Base-by-base conservation (phyloP, 805 yeast genomes). In the Ogataea polymorpha region DNA sequence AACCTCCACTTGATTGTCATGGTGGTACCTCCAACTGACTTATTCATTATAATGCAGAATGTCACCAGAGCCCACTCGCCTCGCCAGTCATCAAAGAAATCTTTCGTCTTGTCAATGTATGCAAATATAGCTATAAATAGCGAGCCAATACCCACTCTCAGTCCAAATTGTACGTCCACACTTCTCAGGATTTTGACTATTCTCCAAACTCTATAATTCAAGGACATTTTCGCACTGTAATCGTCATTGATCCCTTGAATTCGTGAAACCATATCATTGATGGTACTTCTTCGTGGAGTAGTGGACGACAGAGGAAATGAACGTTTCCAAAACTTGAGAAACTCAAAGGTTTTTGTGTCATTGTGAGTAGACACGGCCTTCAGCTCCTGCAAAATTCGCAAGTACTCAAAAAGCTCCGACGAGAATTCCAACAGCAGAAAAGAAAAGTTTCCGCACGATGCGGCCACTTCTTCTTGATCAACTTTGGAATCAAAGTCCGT, bases 31-130 rank as follows among this genome's bases (percentile, higher is more conserved):
- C 96, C 96, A 5, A 86, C 65, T 1, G 90, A 82, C 53, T 85
- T 85, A 51, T 82, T 84, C 91, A 86, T 86, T 67, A 86, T 84
- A 41, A 86, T 82, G 51, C 86, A 80, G 51, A 79, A 86, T 0
- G 89, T 80, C n/a, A 84, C 85, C 27, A 86, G 62, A 0, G 88
- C 80, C 96, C 96, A 86, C 58, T 86, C 96, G 12, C 84, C 82
- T 48, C 90, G 65, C 88, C 87, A 85, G 30, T 68, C 71, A 34
- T 65, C 71, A 52, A 86, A 87, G 1, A 57, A 46, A 5, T 68
- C 66, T 37, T 80, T 68, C 0, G 88, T 77, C 10, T 58, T 55
- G 2, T 81, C 80, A 20, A 76, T 54, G 51, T 79, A 86, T 2
- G 95, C 95, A 41, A 87, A 79, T 0, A 75, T 50, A 0, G 89